These are phyloP conservation scores for Clarireedia sp. DNA, from an alignment of 2,329 filamentous ascomycete genomes.

Conservation along the genomic window DNA sequence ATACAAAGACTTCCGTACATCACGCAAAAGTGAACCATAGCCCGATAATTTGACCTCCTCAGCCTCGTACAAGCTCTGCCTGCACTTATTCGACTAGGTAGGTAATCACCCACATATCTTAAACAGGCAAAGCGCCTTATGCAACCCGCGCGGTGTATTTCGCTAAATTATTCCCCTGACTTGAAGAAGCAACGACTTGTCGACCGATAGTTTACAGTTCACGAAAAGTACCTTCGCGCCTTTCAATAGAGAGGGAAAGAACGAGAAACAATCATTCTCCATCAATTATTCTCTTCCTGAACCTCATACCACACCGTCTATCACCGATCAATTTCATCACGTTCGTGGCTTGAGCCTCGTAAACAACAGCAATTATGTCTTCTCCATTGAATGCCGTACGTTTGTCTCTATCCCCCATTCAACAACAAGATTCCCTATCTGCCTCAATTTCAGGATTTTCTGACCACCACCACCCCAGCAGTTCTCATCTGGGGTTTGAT, in stretches of 20 bases:
- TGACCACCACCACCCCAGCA: constrained; percentile 23
- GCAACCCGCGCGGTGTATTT: constrained; percentile 7
- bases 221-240: constrained; percentile 15
- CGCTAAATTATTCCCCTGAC: constrained; percentile 24
- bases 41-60: constrained; percentile 6
- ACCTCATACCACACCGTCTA: not conserved
- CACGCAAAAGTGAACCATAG: not conserved
- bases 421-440: constrained; percentile 11
- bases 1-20: not conserved
- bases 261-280: not conserved
- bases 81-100: not conserved
- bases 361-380: constrained; percentile 36
- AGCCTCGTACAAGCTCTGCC: constrained; percentile 2
- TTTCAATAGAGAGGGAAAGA: constrained; percentile 1
- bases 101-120: not conserved
- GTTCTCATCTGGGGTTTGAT: constrained; percentile 23
- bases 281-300: constrained; percentile 3
- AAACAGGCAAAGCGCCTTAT: constrained; percentile 8
- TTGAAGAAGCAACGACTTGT: constrained; percentile 22
- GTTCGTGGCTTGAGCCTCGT: constrained; percentile 6
- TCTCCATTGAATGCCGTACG: constrained; percentile 46
- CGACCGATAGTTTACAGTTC: constrained; percentile 15
- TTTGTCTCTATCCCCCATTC: constrained; percentile 21
- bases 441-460: constrained; percentile 25
- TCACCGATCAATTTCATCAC: not conserved